Percentiles rank a stretch among this genome's conserved stretches.
Evolutionary conservation across 331 rosid genomes (phyloP).

Genomic region (Quercus lobata): DNA sequence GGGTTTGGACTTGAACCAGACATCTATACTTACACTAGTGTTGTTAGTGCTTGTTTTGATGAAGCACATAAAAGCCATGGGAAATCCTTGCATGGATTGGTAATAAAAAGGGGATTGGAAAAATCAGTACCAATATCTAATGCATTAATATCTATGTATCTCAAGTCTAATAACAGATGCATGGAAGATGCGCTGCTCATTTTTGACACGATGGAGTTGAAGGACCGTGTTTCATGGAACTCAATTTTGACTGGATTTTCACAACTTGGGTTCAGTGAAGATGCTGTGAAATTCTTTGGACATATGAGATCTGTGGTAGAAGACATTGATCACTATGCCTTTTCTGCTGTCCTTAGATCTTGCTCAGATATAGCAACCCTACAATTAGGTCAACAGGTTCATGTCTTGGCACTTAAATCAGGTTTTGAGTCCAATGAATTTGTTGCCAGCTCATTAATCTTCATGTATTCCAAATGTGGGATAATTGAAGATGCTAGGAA

Average conservation of each 20-base stretch:
- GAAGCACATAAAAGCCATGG: slow-evolving; percentile 37
- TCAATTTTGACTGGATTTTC: slow-evolving; percentile 59
- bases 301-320: slow-evolving; percentile 23
- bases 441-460: slow-evolving; percentile 70
- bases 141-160: slow-evolving; percentile 69
- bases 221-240: slow-evolving; percentile 36
- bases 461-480: slow-evolving; percentile 79
- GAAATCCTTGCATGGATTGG: slow-evolving; percentile 60
- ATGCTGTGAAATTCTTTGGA: slow-evolving; percentile 56
- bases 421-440: slow-evolving; percentile 57
- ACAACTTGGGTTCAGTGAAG: slow-evolving; percentile 69
- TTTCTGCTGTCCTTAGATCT: slow-evolving; percentile 62
- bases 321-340: slow-evolving; percentile 62
- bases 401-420: slow-evolving; percentile 46
- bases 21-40: slow-evolving; percentile 65
- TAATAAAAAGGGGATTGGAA: slow-evolving; percentile 65
- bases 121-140: slow-evolving; percentile 58
- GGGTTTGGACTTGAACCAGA: slow-evolving; percentile 59
- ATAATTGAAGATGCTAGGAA: no score
- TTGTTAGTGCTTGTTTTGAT: slow-evolving; percentile 47
- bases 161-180: slow-evolving; percentile 46
- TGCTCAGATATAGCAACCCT: slow-evolving; percentile 76
- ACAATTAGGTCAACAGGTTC: slow-evolving; percentile 72
- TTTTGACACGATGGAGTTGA: slow-evolving; percentile 41
- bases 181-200: slow-evolving; percentile 52